Evolutionary conservation across 768 basidiomycete species (phyloP).

Genomic region (Polyporus arcularius): DNA sequence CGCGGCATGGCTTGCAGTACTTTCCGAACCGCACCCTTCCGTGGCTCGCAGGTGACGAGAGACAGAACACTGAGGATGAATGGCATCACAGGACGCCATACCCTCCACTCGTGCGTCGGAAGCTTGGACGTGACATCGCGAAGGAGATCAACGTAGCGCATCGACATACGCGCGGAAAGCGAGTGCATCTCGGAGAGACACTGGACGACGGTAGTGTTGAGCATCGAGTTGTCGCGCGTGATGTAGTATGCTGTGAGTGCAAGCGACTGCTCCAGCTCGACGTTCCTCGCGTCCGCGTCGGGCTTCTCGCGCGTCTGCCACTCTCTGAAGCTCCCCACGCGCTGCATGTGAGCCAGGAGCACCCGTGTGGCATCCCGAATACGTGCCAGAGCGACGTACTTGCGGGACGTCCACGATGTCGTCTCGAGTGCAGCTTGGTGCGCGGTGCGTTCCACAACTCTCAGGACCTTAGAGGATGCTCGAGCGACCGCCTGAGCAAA

Average conservation of each 20-base stretch:
- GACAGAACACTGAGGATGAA: constrained; percentile 10
- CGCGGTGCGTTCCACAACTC: neutral
- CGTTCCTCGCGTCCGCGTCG: neutral
- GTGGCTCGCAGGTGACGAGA: constrained; percentile 5
- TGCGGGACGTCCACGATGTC: neutral
- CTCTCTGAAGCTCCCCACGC: neutral
- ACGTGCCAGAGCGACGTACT: neutral
- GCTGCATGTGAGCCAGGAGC: neutral
- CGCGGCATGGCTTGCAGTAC: constrained; percentile 1
- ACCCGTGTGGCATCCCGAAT: neutral
- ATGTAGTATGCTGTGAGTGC: constrained; percentile 9
- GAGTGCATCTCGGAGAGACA: constrained; percentile 5
- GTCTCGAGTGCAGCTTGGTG: neutral
- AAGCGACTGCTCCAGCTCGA: constrained; percentile 10
- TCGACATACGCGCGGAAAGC: constrained; percentile 8
- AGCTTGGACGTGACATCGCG: neutral
- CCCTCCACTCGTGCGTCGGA: neutral
- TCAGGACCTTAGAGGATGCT: neutral
- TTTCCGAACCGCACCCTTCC: constrained; percentile 2
- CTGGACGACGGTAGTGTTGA: constrained; percentile 4
- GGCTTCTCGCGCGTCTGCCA: constrained; percentile 11
- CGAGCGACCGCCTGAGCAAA: neutral
- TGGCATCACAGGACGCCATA: constrained; percentile 7
- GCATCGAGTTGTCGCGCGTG: neutral
- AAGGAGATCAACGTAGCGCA: constrained; percentile 5